Evolutionary conservation across 2,329 filamentous ascomycete species (phyloP), one percentile per base, ranked within the genome.

Genomic region (Colletotrichum tofieldiae): DNA sequence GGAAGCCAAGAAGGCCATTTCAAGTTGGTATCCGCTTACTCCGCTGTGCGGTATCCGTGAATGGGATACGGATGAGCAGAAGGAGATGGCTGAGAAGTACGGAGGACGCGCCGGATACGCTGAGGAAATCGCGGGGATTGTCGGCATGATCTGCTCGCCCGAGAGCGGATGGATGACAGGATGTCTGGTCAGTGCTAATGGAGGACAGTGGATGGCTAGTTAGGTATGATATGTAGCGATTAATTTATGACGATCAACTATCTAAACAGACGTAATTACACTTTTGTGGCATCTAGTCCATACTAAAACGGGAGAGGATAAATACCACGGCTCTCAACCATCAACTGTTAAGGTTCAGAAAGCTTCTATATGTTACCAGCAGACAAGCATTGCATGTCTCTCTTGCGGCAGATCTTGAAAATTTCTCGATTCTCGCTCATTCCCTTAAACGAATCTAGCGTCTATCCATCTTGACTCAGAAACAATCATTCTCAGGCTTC

Each of bases 101-200:
- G 83, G 84, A 0, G 81, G 85, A 47, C 84, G 87, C 68, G 86
- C 86, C 5, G 91, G 85, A 5, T 93, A 92, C 77, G 88, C 90
- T 12, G 85, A 87, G 73, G 92, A 94, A 81, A 86, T 94, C 81
- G 92, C 92, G 0, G 92, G 91, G 1, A 88, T 92, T 6, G 89
- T 94, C 58, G 92, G 88, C 11, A 93, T 94, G 91, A 82, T 94
- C 51, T 93, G 92, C 78, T 88, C 87, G 8, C 86, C 86, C 14
- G 92, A 94, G 79, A 86, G 86, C 49, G 88, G 86, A 2, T 94
- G 92, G 91, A 91, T 90, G 70, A 94, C 92, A 1, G 92, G 92
- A 5, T 92, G 89, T 77, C 88, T 93, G 41, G 86, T 94, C n/a
- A 93, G 90, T 81, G 91, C 91, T 18, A 93, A 93, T 76, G 92